Evolutionary conservation across 1,139 yeast genomes (phyloP), one percentile per base, ranked within the genome.

Genomic region (Lodderomyces orthopsilosis): DNA sequence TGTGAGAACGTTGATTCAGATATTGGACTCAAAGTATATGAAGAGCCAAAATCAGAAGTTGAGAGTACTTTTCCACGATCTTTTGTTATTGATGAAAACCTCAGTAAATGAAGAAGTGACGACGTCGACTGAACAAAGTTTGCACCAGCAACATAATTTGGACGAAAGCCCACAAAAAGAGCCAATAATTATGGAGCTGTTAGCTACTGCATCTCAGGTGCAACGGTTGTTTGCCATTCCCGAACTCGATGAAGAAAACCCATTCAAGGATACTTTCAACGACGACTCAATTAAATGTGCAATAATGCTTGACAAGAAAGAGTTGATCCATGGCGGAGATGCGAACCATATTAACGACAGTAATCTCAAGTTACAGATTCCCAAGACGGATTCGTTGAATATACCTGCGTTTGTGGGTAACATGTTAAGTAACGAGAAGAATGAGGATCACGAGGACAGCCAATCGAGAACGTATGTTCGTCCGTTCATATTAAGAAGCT

Each of bases 11-110:
- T 61, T 83, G 52, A 68, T 75, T 21, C 63, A 63, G 5, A 55
- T 84, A 8, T 65, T 80, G 45, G 67, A 70, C 34, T 70, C 79
- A 6, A 57, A 62, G 4, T 64, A 71, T 24, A 62, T 80, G 43
- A 43, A 54, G 1, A 42, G 66, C 3, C 64, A 62, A 30, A 72
- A 73, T 52, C 77, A 78, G 40, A 77, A 77, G 49, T 57, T 84
- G 47, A 77, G 76, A 52, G 77, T 84, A 43, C 62, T 84, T 49
- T 62, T 84, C 1, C 83, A 82, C 53, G 93, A 85, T 56, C 68
- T 84, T 37, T 61, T 84, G 34, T 63, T 81, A 2, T 74, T 86
- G 2, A 64, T 83, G 54, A 83, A 81, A 54, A 61, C 62, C 1
- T 56, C 70, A 1, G 50, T 70, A 8, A 59, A 67, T 2, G 63